Evolutionary conservation across 225 moss, liverwort and hornwort genomes (phyloP), one percentile per base, ranked within the genome.

Genomic region (Physcomitrellopsis africana): DNA sequence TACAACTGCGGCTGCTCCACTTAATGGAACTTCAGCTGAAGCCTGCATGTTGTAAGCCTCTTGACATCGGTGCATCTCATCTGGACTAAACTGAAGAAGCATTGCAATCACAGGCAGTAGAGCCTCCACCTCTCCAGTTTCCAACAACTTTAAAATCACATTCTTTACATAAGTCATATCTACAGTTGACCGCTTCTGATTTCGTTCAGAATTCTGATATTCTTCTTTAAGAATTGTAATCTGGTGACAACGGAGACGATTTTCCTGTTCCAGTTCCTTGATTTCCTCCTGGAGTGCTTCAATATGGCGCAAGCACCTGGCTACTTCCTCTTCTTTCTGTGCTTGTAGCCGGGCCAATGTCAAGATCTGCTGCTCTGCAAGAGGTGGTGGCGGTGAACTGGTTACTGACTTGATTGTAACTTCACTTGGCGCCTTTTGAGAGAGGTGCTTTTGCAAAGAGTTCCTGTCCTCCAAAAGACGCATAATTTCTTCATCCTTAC

Each of bases 51-150:
- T 87, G 82, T 97, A 97, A 3, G 90, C 80, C 48, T 94, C 97
- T 63, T 97, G 94, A 78, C 97, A 97, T 60, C 92, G 82, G 16
- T 90, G 89, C 78, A 96, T 72, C 88, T 97, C 96, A 9, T 92
- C 91, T 47, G 94, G 96, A 73, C 94, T 97, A 75, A 97, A 97
- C 72, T 97, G 97, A 84, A 97, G 87, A 72, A 97, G 97, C 89
- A 94, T 93, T 63, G 90, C 94, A 59, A 97, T 91, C 14, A 97
- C 94, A 45, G 97, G 97, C 56, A 97, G 80, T 44, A 97, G 87
- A 72, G 94, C 97, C 80, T 97, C 97, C 54, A 97, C 97, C 85
- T 97, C 97, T 67, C 92, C 96, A 63, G 94, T 97, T 87, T 97
- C 92, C 81, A 97, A 82, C 75, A 97, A 80, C 79, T 97, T 97